phyloP scores from a whole-genome alignment of 257 asterid species.

The Nicotiana otophora region DNA sequence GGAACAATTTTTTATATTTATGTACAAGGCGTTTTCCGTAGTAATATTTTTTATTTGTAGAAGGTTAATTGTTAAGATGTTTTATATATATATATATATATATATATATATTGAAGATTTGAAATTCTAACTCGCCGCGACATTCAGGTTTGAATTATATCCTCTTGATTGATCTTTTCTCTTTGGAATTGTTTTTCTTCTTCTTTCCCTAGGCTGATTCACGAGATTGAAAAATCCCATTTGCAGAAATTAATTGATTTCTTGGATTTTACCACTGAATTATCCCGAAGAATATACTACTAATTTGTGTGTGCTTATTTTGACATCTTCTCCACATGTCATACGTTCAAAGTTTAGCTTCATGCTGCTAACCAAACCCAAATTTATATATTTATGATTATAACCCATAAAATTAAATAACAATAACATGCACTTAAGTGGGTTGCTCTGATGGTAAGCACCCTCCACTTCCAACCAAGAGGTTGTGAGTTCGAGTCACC shows the following conservation, averaged over 20 bases:
- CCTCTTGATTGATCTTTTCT: too few species aligned
- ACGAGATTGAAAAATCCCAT: conserved; percentile 6
- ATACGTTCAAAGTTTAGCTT: background rate
- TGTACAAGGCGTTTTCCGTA: too few species aligned
- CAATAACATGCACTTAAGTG: background rate
- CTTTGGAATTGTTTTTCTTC: background rate
- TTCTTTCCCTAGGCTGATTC: background rate
- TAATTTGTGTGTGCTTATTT: conserved; percentile 1
- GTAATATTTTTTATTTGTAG: too few species aligned
- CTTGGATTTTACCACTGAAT: conserved; percentile 12
- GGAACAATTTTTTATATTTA: too few species aligned
- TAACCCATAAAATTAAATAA: background rate
- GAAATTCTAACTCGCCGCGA: too few species aligned
- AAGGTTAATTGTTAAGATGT: too few species aligned
- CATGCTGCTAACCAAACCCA: background rate
- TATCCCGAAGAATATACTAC: conserved; percentile 22
- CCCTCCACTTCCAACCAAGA: too few species aligned
- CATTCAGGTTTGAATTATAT: background rate
- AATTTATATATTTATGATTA: background rate
- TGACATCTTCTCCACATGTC: conserved; percentile 21
- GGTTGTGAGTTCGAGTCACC: too few species aligned
- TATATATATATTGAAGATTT: too few species aligned
- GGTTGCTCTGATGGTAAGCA: too few species aligned
- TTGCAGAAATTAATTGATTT: conserved; percentile 8
- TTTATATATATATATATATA: too few species aligned